Evolutionary conservation across 208 protist genomes (phyloP).

Genomic region (Trypanosoma avium): DNA sequence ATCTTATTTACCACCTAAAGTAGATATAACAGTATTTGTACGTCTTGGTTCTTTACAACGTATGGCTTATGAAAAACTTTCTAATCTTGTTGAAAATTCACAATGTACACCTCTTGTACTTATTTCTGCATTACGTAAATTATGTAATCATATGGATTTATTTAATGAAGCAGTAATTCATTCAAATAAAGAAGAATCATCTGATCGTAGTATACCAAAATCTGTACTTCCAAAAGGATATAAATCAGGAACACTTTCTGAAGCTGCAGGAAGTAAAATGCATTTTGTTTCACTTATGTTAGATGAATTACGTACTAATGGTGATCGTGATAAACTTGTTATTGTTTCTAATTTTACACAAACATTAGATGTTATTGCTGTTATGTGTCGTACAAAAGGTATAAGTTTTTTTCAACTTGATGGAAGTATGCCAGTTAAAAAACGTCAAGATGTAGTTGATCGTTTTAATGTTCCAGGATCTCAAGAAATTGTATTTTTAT

Average conservation of each 20-base stretch:
- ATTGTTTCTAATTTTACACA: slow-evolving; percentile 88
- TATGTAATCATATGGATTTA: slow-evolving; percentile 95
- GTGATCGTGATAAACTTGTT: slow-evolving; percentile 78
- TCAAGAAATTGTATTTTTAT: slow-evolving; percentile 91
- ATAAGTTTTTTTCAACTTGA: slow-evolving; percentile 85
- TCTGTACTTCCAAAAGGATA: slow-evolving; percentile 67
- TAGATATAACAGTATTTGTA: slow-evolving; percentile 86
- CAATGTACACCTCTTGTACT: slow-evolving; percentile 78
- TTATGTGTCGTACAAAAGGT: slow-evolving; percentile 49
- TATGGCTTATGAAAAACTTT: slow-evolving; percentile 65
- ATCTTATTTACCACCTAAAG: slow-evolving; percentile 81
- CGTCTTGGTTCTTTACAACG: slow-evolving; percentile 63
- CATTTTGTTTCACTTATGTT: slow-evolving; percentile 81
- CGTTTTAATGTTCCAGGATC: slow-evolving; percentile 88
- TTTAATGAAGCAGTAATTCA: slow-evolving; percentile 73
- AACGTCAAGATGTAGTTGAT: slow-evolving; percentile 84
- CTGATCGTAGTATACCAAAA: slow-evolving; percentile 49
- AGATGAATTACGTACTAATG: slow-evolving; percentile 67
- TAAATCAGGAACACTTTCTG: slow-evolving; percentile 47
- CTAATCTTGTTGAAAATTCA: slow-evolving; percentile 47
- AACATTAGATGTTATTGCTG: slow-evolving; percentile 78
- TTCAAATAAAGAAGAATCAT: slow-evolving; percentile 38
- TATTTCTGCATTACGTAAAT: slow-evolving; percentile 84
- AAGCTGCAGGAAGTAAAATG: slow-evolving; percentile 69
- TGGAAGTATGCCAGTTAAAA: slow-evolving; percentile 81